A percentile compares a stretch with the other conserved stretches of the same genome.
Evolutionary conservation across 768 basidiomycete genomes (phyloP).

Genomic region (Rhizopogon vesiculosus): DNA sequence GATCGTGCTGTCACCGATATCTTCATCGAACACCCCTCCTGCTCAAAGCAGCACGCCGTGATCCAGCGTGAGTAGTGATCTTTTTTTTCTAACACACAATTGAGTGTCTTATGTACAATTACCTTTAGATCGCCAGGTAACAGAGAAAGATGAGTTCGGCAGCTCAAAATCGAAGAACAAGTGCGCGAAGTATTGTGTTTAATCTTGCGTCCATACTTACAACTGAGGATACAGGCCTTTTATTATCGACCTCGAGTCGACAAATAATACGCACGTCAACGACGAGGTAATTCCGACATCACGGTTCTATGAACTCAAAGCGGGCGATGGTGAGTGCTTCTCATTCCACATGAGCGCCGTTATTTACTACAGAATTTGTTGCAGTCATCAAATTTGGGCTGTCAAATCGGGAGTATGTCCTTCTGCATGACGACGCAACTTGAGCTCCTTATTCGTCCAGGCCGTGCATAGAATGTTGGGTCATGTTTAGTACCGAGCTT

Average conservation of each 20-base stretch:
- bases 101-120: slow-evolving; percentile 5
- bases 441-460: slow-evolving; percentile 15
- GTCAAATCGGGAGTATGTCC: slow-evolving; percentile 78
- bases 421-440: slow-evolving; percentile 73
- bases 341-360: not conserved
- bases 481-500: not conserved
- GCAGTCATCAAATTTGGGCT: slow-evolving; percentile 84
- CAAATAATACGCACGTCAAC: slow-evolving; percentile 93
- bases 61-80: slow-evolving; percentile 71
- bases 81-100: slow-evolving; percentile 1
- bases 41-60: slow-evolving; percentile 97
- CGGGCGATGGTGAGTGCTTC: slow-evolving; percentile 64
- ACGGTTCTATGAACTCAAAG: slow-evolving; percentile 80
- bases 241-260: slow-evolving; percentile 97
- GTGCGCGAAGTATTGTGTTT: slow-evolving; percentile 40
- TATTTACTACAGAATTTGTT: slow-evolving; percentile 7
- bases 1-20: slow-evolving; percentile 86
- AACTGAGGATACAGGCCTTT: slow-evolving; percentile 64
- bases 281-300: slow-evolving; percentile 79
- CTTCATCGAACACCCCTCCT: slow-evolving; percentile 90
- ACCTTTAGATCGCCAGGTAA: slow-evolving; percentile 68
- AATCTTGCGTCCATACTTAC: slow-evolving; percentile 2
- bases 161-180: slow-evolving; percentile 73
- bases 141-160: slow-evolving; percentile 86
- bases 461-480: not conserved